Conservation (phyloP, 305 asterid species). For the Fraxinus angustifolia region DNA sequence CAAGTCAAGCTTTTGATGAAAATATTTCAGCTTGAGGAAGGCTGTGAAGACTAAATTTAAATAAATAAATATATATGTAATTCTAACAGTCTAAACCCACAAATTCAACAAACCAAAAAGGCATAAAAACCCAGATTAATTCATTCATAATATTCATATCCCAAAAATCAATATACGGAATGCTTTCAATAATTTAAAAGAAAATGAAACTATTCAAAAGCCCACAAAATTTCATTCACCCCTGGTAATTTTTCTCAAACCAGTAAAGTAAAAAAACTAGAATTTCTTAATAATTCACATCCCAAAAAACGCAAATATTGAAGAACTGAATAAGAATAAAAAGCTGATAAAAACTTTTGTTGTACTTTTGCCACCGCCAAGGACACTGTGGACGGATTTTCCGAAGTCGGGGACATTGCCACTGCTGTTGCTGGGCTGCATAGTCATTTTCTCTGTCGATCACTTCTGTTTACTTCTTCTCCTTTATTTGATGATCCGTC, state of each 20-base stretch:
- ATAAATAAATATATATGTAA: neutral
- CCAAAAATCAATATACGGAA: neutral
- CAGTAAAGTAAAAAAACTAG: neutral
- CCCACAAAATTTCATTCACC: neutral
- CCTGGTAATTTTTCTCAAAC: neutral
- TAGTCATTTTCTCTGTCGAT: neutral
- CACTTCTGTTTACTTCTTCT: neutral
- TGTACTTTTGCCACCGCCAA: constrained; percentile 82
- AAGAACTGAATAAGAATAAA: neutral
- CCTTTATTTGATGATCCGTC: neutral
- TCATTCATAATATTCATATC: neutral
- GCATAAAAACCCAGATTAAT: neutral
- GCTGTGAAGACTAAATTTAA: neutral
- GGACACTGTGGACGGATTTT: constrained; percentile 44
- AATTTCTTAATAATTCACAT: neutral
- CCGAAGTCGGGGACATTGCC: neutral
- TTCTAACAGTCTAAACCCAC: neutral
- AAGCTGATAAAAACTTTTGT: constrained; percentile 2
- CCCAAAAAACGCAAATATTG: neutral
- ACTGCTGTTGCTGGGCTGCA: neutral
- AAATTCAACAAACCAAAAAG: neutral
- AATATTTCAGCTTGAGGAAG: neutral
- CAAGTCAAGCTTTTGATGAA: neutral
- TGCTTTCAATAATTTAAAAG: neutral
- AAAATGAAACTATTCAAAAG: neutral